Conservation (phyloP, 2,329 filamentous ascomycete species). For the Cladophialophora chaetospira region DNA sequence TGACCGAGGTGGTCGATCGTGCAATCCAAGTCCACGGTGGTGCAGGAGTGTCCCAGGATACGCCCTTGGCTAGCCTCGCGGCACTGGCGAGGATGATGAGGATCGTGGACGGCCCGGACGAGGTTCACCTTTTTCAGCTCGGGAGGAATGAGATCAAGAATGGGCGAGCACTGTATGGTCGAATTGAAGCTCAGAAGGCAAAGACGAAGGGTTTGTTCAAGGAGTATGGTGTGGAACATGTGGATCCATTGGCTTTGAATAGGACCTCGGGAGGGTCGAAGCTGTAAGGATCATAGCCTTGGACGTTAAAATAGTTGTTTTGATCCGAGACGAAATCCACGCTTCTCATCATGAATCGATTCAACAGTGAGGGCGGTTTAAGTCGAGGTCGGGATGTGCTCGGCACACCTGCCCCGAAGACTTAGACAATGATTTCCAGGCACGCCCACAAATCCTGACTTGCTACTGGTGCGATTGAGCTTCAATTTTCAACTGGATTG, state of each 20-base stretch:
- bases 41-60: slow-evolving; percentile 90
- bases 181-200: neutral
- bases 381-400: no score
- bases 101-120: slow-evolving; percentile 91
- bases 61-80: slow-evolving; percentile 69
- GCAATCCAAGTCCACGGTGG: slow-evolving; percentile 91
- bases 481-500: neutral
- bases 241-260: no score
- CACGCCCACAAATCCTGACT: neutral
- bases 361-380: no score
- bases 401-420: neutral
- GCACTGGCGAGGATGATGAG: slow-evolving; percentile 85
- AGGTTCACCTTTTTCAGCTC: slow-evolving; percentile 74
- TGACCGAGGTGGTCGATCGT: slow-evolving; percentile 85
- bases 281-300: no score
- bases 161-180: neutral
- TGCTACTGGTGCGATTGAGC: neutral
- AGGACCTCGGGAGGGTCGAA: no score
- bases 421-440: neutral
- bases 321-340: no score
- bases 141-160: slow-evolving; percentile 57
- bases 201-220: neutral
- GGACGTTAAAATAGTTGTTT: no score
- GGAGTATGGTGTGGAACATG: no score
- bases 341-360: no score